A percentile compares a stretch with the other conserved stretches of the same genome.
These are phyloP conservation scores for Cystoisospora suis DNA, from an alignment of 169 alveolate genomes.

Conservation along the genomic window DNA sequence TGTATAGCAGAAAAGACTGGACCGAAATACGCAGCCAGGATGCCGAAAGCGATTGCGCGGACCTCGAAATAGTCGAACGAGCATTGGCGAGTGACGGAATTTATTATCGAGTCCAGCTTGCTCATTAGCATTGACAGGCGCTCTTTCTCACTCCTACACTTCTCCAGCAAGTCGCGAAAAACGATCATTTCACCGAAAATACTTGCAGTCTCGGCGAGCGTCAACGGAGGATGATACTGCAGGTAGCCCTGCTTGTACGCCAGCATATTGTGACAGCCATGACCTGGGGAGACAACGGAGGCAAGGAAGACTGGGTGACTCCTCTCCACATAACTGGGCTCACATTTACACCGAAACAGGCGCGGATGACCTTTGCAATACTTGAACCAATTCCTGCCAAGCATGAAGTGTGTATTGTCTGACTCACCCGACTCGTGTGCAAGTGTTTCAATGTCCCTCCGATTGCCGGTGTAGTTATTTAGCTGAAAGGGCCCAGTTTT, in stretches of 20 bases:
- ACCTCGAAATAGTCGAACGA: slow-evolving; percentile 16
- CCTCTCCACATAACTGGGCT: no score
- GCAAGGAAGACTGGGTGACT: no score
- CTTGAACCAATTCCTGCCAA: no score
- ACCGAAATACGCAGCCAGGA: no score
- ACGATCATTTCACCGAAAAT: background rate
- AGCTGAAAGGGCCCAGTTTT: background rate
- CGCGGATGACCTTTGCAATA: no score
- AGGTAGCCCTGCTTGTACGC: slow-evolving; percentile 10
- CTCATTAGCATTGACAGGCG: background rate
- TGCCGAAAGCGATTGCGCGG: no score
- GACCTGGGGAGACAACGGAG: background rate
- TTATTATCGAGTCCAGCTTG: background rate
- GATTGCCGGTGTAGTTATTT: background rate
- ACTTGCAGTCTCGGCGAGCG: background rate
- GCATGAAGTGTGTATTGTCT: no score
- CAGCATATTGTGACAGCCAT: background rate
- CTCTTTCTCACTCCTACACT: background rate
- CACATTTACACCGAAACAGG: no score
- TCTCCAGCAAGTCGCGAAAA: background rate
- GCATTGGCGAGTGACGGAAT: background rate
- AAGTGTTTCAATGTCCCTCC: background rate
- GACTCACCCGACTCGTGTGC: slow-evolving; percentile 16
- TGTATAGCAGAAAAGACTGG: no score
- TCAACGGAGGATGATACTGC: background rate